Evolutionary conservation across 192 early-diverging fungal genomes (phyloP), one percentile per base, ranked within the genome.

Genomic region (Entomortierella lignicola): DNA sequence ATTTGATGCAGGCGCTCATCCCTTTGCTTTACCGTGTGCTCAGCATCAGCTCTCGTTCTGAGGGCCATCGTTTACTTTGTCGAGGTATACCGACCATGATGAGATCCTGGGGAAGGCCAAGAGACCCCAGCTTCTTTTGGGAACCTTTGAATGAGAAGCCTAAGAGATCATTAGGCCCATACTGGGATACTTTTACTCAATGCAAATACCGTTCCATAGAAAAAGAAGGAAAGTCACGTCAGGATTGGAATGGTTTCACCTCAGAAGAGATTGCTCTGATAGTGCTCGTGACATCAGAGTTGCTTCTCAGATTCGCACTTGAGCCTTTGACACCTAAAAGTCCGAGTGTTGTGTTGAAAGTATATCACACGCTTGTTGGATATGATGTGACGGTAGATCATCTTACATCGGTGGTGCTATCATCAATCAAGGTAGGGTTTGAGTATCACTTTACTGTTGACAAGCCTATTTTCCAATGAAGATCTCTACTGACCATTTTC

Each of bases 331-430:
- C 75, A 8, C 20, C 23, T 10, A 52, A 56, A 6, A 17, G 34
- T 15, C 27, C 21, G 50, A 51, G 60, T 1, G 11, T 31, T 4
- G 37, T 42, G 0, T n/a, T 61, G 42, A 34, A 53, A n/a, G 57
- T 70, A 0, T 70, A 60, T 34, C 20, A 51, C 13, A 29, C 52
- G 7, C 55, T 56, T 17, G 2, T 70, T 13, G 75, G 75, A 2
- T 66, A 65, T 32, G 67, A 79, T 15, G 21, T 70, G 15, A 34
- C 48, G 39, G 57, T 65, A 3, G 75, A 79, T 32, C 68, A 79
- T 39, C 26, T 79, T 0, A 37, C 56, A 18, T 79, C 75, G 1
- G 27, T 79, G 26, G 26, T 79, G 2, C 63, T 56, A 23, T 64
- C 62, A 2, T 17, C 67, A 8, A 37, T 66, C 42, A 79, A 66